Evolutionary conservation across 768 basidiomycete species (phyloP), one percentile per base, ranked within the genome.

Genomic region (Pleurotus salmoneostramineus): DNA sequence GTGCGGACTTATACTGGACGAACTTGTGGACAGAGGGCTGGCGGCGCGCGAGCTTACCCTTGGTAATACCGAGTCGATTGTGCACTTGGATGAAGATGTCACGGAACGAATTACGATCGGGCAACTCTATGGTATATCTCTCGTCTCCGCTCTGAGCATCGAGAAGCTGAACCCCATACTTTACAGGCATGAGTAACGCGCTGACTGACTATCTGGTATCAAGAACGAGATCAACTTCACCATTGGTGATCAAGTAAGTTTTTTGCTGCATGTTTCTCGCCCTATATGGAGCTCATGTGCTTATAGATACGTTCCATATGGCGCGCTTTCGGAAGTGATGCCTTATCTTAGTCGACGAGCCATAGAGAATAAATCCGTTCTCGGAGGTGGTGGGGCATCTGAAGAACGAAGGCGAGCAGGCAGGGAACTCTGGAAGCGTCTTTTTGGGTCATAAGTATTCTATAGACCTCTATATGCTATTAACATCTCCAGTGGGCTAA

Each of bases 281-380:
- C 5, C 37, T n/a, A n/a, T 33, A 31, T 50, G 37, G 33, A 8
- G 42, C 59, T 52, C 31, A 57, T 44, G 3, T 45, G 6, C 34
- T 6, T 31, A 40, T 11, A 83, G 80, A 69, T 88, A 90, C 62
- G 76, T 92, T 11, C 92, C 91, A 0, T 93, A 92, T 60, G 91
- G 92, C 5, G 77, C 82, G 1, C 72, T 93, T 6, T 72, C 77
- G 0, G 88, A 91, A 64, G 89, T 93, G 7, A 88, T 97, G 85
- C 94, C 95, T 0, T 98, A 96, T 69, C 81, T 97, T 6, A 81
- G 88, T 42, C 81, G 94, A 34, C 79, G 95, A 12, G 95, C 94
- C 0, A 86, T 94, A 46, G 95, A 97, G 83, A 97, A 98, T 76
- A 95, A 93, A 71, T 87, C 88, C 0, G 79, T 97, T 2, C 81